phyloP scores from a whole-genome alignment of 2,329 filamentous ascomycete genomes.

The Aspergillus brasiliensis region DNA sequence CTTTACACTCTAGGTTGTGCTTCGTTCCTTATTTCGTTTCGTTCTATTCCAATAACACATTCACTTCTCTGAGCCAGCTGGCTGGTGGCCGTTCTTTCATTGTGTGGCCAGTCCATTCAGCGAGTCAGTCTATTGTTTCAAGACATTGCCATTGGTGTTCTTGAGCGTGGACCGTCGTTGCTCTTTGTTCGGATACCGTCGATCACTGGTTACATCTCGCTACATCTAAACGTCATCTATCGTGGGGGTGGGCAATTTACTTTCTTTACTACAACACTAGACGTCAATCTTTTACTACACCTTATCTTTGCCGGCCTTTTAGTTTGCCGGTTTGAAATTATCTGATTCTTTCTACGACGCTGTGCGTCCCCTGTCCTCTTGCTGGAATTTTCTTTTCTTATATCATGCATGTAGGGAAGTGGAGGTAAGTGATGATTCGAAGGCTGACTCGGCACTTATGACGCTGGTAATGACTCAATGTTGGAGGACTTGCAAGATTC shows the following conservation, averaged over 20 bases:
- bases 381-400: conserved; percentile 9
- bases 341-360: conserved; percentile 10
- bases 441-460: conserved; percentile 14
- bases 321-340: conserved; percentile 6
- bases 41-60: not conserved
- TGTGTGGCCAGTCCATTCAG: not conserved
- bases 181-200: not conserved
- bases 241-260: not conserved
- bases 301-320: not conserved
- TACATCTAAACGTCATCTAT: conserved; percentile 4
- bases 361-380: conserved; percentile 19
- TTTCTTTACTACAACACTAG: conserved; percentile 6
- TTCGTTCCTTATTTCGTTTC: conserved; percentile 11
- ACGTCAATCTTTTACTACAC: not conserved
- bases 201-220: conserved; percentile 1
- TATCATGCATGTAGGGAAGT: conserved; percentile 20
- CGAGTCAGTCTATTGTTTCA: conserved; percentile 4
- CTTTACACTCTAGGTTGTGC: not conserved
- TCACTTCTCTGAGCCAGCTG: conserved; percentile 15
- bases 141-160: conserved; percentile 3
- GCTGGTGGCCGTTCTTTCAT: conserved; percentile 13
- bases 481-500: conserved; percentile 2
- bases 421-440: conserved; percentile 18
- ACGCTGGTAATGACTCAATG: conserved; percentile 9
- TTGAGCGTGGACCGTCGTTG: not conserved